Percentiles rank a stretch among this genome's conserved stretches.
phyloP scores from a whole-genome alignment of 257 asterid species.

The Solanum verrucosum region DNA sequence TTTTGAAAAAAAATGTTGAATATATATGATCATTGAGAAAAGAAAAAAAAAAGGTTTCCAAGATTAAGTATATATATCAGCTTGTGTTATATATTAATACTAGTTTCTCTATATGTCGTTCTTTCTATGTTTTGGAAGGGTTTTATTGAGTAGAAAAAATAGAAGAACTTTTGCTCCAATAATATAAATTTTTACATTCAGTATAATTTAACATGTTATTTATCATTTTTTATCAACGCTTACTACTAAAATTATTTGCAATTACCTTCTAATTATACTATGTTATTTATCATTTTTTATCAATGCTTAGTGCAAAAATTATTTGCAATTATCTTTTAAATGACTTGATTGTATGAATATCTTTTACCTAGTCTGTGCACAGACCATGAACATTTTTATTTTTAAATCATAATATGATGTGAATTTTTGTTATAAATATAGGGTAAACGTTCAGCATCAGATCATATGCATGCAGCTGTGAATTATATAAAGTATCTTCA shows the following conservation, averaged over 20 bases:
- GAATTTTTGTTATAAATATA: background rate
- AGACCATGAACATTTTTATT: background rate
- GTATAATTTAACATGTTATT: background rate
- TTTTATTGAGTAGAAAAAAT: background rate
- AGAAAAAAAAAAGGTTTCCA: background rate
- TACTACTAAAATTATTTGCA: background rate
- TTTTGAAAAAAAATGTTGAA: background rate
- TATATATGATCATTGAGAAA: background rate
- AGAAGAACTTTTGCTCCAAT: background rate
- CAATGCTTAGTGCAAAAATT: background rate
- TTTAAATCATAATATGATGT: background rate
- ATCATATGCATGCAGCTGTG: slow-evolving; percentile 19
- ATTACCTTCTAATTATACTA: background rate
- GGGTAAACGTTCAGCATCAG: slow-evolving; percentile 24
- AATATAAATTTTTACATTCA: background rate
- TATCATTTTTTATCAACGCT: background rate
- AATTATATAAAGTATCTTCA: slow-evolving; percentile 20
- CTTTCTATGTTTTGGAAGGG: background rate
- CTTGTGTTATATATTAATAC: background rate
- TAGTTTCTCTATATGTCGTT: background rate
- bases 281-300: background rate
- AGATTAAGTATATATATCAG: background rate
- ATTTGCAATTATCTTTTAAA: background rate
- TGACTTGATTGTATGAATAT: background rate
- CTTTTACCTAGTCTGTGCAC: background rate